Percentiles rank a stretch among this genome's conserved stretches.
These are phyloP conservation scores for Ceratocystis papillata DNA, from an alignment of 2,329 filamentous ascomycete genomes.

Conservation along the genomic window DNA sequence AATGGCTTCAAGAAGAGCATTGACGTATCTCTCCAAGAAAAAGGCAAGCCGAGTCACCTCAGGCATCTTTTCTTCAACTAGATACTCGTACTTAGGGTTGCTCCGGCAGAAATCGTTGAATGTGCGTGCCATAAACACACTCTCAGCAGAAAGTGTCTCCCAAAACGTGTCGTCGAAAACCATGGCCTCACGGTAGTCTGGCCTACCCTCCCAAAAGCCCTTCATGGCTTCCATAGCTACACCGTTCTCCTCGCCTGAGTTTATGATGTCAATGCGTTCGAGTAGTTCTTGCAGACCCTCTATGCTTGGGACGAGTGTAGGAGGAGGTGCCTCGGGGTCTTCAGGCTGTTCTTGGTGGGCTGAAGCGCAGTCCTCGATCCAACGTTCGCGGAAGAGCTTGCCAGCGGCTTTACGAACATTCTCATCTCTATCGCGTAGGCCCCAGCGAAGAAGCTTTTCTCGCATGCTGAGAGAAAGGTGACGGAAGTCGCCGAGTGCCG, in stretches of 20 bases:
- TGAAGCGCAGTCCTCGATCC: slow-evolving; percentile 90
- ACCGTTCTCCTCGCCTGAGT: slow-evolving; percentile 78
- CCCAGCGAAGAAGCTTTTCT: slow-evolving; percentile 92
- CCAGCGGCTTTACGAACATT: slow-evolving; percentile 86
- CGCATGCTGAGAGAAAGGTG: slow-evolving; percentile 87
- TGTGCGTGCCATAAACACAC: slow-evolving; percentile 78
- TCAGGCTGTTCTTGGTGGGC: slow-evolving; percentile 49
- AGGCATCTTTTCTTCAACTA: slow-evolving; percentile 86
- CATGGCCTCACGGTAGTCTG: slow-evolving; percentile 65
- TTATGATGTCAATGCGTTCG: slow-evolving; percentile 86
- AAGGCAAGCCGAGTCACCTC: slow-evolving; percentile 87
- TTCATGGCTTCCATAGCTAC: slow-evolving; percentile 90
- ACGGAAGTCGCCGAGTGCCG: slow-evolving; percentile 84
- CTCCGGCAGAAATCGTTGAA: slow-evolving; percentile 87
- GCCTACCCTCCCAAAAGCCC: slow-evolving; percentile 88
- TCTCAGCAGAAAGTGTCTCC: slow-evolving; percentile 72
- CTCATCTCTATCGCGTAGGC: slow-evolving; percentile 84
- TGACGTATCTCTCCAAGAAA: slow-evolving; percentile 71
- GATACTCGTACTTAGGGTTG: slow-evolving; percentile 58
- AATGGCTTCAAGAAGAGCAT: slow-evolving; percentile 54
- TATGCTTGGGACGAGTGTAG: slow-evolving; percentile 51
- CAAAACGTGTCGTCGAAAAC: slow-evolving; percentile 65
- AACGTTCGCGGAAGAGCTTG: slow-evolving; percentile 83
- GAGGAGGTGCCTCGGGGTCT: slow-evolving; percentile 40
- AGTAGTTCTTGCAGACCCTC: slow-evolving; percentile 82